These are phyloP conservation scores for Metarhizium brunneum DNA, from an alignment of 2,329 filamentous ascomycete species.

Conservation along the genomic window DNA sequence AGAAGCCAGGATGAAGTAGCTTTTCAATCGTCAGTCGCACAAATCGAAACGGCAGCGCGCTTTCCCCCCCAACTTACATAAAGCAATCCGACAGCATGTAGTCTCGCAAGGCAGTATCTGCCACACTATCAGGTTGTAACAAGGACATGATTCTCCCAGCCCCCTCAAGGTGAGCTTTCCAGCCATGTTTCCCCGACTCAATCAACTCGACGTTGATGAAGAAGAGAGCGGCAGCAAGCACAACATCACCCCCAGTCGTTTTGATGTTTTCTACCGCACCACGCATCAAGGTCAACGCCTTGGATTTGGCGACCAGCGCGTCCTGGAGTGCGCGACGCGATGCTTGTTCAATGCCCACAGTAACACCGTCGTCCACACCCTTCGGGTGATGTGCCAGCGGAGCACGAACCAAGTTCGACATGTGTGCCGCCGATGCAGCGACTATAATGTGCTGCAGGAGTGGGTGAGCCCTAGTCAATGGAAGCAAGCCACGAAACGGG, in stretches of 20 bases:
- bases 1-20: conserved; percentile 37
- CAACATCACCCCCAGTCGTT: conserved; percentile 27
- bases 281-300: conserved; percentile 32
- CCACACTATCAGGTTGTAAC: conserved; percentile 22
- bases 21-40: conserved; percentile 7
- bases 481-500: conserved; percentile 36
- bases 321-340: conserved; percentile 27
- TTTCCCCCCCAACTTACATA: conserved; percentile 21
- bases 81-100: conserved; percentile 40
- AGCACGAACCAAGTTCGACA: conserved; percentile 31
- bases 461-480: conserved; percentile 30
- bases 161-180: conserved; percentile 37
- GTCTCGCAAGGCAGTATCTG: conserved; percentile 29
- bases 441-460: conserved; percentile 38
- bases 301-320: conserved; percentile 35
- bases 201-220: conserved; percentile 42
- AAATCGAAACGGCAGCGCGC: too few species aligned
- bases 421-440: conserved; percentile 38
- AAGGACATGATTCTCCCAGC: conserved; percentile 34
- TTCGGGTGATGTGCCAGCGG: conserved; percentile 11
- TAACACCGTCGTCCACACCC: background rate
- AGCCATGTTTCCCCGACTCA: conserved; percentile 37
- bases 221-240: conserved; percentile 37
- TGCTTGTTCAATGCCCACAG: conserved; percentile 9
- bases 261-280: conserved; percentile 28